These are phyloP conservation scores for Irineochytrium annulatum DNA, from an alignment of 192 early-diverging fungal species.

Conservation along the genomic window DNA sequence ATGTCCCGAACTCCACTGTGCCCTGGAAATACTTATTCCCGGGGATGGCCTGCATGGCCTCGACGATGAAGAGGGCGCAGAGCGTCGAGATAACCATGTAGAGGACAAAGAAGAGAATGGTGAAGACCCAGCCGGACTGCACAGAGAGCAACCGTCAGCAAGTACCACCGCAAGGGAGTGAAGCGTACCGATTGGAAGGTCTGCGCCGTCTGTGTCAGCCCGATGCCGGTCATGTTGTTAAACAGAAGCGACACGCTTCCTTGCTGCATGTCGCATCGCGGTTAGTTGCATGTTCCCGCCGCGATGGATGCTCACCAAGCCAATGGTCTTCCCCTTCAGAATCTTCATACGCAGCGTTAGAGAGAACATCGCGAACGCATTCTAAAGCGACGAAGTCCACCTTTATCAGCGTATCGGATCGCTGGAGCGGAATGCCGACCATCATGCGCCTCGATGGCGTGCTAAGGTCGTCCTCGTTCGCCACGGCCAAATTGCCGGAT, in stretches of 20 bases:
- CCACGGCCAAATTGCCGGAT: too few relatives aligned
- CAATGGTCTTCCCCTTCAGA: constrained; percentile 40
- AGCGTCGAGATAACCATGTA: constrained; percentile 20
- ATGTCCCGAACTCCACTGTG: constrained; percentile 52
- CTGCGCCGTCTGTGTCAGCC: constrained; percentile 36
- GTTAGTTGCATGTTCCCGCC: not conserved
- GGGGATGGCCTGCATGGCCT: constrained; percentile 46
- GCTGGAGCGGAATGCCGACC: not conserved
- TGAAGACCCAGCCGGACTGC: constrained; percentile 37
- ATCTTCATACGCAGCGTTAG: constrained; percentile 19
- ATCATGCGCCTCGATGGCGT: too few relatives aligned
- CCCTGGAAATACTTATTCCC: constrained; percentile 50
- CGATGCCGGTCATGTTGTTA: constrained; percentile 55
- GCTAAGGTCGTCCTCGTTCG: too few relatives aligned
- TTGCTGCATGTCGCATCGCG: constrained; percentile 2
- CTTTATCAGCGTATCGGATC: constrained; percentile 6
- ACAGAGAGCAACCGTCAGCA: not conserved
- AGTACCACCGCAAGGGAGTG: not conserved
- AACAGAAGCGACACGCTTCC: constrained; percentile 45
- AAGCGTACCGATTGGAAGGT: constrained; percentile 31
- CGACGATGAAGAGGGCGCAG: constrained; percentile 31
- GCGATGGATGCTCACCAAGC: constrained; percentile 12
- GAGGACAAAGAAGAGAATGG: constrained; percentile 23
- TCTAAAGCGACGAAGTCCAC: not conserved
- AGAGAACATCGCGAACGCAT: not conserved